Evolutionary conservation across 2,329 filamentous ascomycete genomes (phyloP), one percentile per base, ranked within the genome.

Genomic region (Penicillium sp.): DNA sequence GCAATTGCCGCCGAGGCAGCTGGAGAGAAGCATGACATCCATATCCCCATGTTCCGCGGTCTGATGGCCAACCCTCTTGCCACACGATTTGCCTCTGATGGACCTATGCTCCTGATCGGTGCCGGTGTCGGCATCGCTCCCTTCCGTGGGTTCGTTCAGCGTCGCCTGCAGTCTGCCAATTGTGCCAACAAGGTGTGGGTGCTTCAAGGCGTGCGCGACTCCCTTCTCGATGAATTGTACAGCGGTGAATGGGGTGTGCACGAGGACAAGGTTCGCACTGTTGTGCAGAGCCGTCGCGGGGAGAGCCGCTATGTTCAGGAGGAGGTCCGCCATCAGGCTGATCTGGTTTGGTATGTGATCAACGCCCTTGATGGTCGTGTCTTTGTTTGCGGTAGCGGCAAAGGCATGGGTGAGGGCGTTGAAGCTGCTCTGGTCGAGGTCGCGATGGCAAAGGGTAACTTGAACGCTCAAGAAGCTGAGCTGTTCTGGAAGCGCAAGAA

Each of bases 111-210:
- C 34, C 83, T 99, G 44, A 96, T 99, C 63, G 94, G 94, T 29
- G 94, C 94, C 4, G 94, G 94, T 50, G 94, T 99, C 21, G 94
- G 94, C 59, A 93, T 99, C 72, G 94, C 94, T 10, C 94, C 94
- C 0, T 99, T 99, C 85, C 86, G 94, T 45, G 94, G 94, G 52
- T 99, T 99, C 71, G 95, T 99, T 42, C 89, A 97, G 76, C 90
- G 95, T 54, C 84, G 92, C 12, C 81, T 96, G 52, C 93, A 93
- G 80, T 94, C 91, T 57, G 92, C 92, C 67, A 96, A 95, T 75
- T 96, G 92, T 68, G 91, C 90, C 58, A 96, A 96, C 80, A 96
- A 96, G 77, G 93, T 96, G 65, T 96, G 92, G 92, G 89, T 96
- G 42, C 83, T 96, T 42, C 92, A 96, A 75, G 92, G 92, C 36